Base-by-base conservation (phyloP, 805 yeast genomes). In the Jamesozyma spencerorum region DNA sequence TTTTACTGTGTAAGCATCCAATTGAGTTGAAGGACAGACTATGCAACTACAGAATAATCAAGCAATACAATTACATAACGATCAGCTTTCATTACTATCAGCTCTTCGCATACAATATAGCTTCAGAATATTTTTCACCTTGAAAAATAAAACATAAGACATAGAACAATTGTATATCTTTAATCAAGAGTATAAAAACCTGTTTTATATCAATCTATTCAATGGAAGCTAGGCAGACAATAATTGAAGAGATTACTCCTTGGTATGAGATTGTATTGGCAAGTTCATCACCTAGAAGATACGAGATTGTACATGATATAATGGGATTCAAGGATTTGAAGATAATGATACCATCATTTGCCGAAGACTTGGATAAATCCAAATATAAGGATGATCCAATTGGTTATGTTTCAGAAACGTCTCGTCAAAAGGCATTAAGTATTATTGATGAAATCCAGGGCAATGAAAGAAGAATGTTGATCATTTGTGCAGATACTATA, bases 281-380 rank as follows among this genome's bases (percentile, higher is more conserved):
- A 0, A 85, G 95, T 2, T 72, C 83, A 1, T 88, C 97, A 0
- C 90, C 94, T 2, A 69, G 96, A 44, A 65, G 98, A 42, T 62
- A 66, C 40, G 85, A 84, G 41, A 81, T 92, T n/a, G 53, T 92
- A 22, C 53, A 59, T 4, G 76, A 81, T 48, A 48, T 43, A 1
- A 58, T 82, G 57, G 80, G 80, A 0, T 60, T 82, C 29, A 37
- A 56, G 0, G 55, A 73, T 7, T 50, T 70, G 11, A 62, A 59
- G 19, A 65, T 82, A 0, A 58, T 72, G 12, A 75, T 78, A 15
- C 83, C 96, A 0, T 64, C 74, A 8, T 90, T 86, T 54, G 81
- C 76, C 39, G 98, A 90, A 57, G 69, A 88, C 57, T 65, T 92
- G 31, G 66, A 74, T 43, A 86, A 87, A 53, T 45, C 55, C 5